These are phyloP conservation scores for Abeoforma whisleri DNA, from an alignment of 78 protist genomes.

Conservation along the genomic window DNA sequence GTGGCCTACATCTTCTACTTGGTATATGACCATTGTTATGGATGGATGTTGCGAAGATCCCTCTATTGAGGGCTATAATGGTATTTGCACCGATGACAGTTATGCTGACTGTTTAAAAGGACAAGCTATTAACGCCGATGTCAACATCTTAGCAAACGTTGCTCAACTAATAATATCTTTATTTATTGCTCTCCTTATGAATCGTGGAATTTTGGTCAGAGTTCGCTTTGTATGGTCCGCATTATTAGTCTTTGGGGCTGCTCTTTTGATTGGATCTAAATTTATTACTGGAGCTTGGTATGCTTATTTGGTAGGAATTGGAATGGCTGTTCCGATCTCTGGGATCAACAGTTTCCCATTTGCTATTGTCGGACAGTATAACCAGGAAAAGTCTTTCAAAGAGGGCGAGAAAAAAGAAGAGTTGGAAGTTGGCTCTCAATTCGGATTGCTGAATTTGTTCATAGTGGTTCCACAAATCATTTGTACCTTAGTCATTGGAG, in stretches of 20 bases:
- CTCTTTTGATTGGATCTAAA: not conserved
- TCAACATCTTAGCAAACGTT: not conserved
- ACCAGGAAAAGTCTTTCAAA: no score
- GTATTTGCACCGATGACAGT: no score
- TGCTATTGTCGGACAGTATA: conserved; percentile 15
- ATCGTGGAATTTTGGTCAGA: not conserved
- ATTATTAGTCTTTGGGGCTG: not conserved
- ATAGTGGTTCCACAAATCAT: not conserved
- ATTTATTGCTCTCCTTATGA: not conserved
- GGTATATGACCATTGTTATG: not conserved
- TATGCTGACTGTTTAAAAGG: no score
- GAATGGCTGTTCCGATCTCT: not conserved
- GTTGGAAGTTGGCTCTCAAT: conserved; percentile 2
- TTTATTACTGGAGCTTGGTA: not conserved
- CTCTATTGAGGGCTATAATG: not conserved
- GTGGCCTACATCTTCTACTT: conserved; percentile 17
- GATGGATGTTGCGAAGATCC: not conserved
- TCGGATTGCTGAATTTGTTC: conserved; percentile 14
- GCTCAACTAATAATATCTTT: not conserved
- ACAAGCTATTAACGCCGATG: not conserved
- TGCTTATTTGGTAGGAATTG: conserved; percentile 2
- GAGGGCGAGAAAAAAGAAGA: not conserved
- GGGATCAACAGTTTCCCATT: conserved; percentile 14
- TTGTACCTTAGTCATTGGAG: not conserved
- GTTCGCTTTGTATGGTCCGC: not conserved